A percentile compares a stretch with the other conserved stretches of the same genome.
Evolutionary conservation across 208 protist genomes (phyloP).

Genomic region (Angomonas deanei): DNA sequence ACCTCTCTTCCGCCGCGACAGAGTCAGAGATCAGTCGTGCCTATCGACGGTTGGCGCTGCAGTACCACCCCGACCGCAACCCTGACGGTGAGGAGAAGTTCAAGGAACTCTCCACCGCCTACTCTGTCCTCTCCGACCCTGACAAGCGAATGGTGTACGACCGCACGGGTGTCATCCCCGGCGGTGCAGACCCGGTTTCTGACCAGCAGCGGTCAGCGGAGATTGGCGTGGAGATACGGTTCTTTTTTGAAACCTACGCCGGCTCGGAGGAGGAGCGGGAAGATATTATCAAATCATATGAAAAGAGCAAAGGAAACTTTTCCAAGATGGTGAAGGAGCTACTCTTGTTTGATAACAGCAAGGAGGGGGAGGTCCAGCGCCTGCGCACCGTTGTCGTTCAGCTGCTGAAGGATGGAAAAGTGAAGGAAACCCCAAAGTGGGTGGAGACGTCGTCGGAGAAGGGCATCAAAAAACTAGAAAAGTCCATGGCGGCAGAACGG

Average conservation of each 20-base stretch:
- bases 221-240: constrained; percentile 44
- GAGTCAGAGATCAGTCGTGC: constrained; percentile 49
- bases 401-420: constrained; percentile 25
- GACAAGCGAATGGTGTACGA: constrained; percentile 97
- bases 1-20: constrained; percentile 33
- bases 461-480: constrained; percentile 32
- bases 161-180: constrained; percentile 47
- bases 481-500: constrained; percentile 45
- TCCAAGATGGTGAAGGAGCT: constrained; percentile 58
- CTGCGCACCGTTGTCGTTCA: constrained; percentile 29
- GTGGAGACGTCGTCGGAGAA: constrained; percentile 24
- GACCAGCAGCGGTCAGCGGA: constrained; percentile 62
- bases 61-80: constrained; percentile 89
- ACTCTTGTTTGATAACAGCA: constrained; percentile 76
- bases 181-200: constrained; percentile 6
- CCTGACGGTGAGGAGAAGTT: constrained; percentile 78
- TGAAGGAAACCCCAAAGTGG: constrained; percentile 34
- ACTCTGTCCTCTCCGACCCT: constrained; percentile 93
- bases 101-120: constrained; percentile 92
- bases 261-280: constrained; percentile 58
- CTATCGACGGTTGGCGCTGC: constrained; percentile 66
- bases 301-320: constrained; percentile 70
- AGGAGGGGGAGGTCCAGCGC: constrained; percentile 42
- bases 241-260: constrained; percentile 73
- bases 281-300: constrained; percentile 47